Conservation (phyloP, 495 filamentous ascomycete genomes). For the Zalerion maritima region DNA sequence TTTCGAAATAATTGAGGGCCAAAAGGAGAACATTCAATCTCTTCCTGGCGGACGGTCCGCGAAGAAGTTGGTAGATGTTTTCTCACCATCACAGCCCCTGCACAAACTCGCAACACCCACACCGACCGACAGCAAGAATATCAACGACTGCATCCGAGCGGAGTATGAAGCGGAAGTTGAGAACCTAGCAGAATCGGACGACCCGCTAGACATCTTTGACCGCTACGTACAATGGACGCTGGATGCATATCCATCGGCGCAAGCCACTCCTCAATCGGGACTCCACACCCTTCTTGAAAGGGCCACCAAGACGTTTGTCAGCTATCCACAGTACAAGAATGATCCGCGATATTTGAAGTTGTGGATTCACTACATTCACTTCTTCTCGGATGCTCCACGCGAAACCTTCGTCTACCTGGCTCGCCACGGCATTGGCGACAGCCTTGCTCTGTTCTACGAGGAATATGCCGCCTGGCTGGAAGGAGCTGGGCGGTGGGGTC, state of each 20-base stretch:
- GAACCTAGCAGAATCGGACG: conserved; percentile 70
- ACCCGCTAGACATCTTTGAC: conserved; percentile 90
- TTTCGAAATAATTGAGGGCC: conserved; percentile 89
- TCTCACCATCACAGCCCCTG: conserved; percentile 47
- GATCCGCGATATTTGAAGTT: conserved; percentile 84
- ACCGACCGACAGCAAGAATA: conserved; percentile 53
- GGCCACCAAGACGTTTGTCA: conserved; percentile 80
- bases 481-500: conserved; percentile 66
- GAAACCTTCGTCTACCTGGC: conserved; percentile 87
- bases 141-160: conserved; percentile 61
- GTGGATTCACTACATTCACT: conserved; percentile 85
- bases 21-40: conserved; percentile 96
- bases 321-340: conserved; percentile 74
- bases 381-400: conserved; percentile 82
- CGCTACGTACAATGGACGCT: conserved; percentile 95
- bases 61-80: conserved; percentile 71
- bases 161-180: conserved; percentile 78
- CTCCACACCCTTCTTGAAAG: conserved; percentile 82
- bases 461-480: conserved; percentile 93
- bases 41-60: conserved; percentile 84
- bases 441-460: conserved; percentile 88
- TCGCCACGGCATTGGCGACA: conserved; percentile 75
- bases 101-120: conserved; percentile 41
- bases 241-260: conserved; percentile 85
- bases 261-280: conserved; percentile 78